A percentile compares a stretch with the other conserved stretches of the same genome.
Evolutionary conservation across 805 yeast species (phyloP).

Genomic region (Candida ponderosae): DNA sequence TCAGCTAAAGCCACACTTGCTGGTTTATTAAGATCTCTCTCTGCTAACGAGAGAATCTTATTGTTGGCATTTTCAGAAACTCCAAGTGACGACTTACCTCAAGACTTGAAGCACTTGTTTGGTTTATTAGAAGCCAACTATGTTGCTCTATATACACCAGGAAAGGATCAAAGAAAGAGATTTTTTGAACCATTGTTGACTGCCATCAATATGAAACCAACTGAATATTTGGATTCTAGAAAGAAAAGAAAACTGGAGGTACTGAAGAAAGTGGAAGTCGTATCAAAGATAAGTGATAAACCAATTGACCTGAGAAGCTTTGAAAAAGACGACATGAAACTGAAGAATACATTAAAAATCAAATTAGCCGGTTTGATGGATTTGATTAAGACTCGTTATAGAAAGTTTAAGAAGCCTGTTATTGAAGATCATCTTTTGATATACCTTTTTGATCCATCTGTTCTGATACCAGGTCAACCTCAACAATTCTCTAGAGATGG

Average conservation of each 20-base stretch:
- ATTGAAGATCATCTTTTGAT: constrained; percentile 69
- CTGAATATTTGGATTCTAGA: constrained; percentile 58
- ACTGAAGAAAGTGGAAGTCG: constrained; percentile 31
- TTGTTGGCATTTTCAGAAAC: constrained; percentile 65
- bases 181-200: constrained; percentile 50
- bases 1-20: constrained; percentile 67
- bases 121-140: constrained; percentile 45
- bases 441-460: constrained; percentile 67
- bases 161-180: constrained; percentile 34
- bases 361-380: constrained; percentile 88
- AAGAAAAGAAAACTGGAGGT: constrained; percentile 23
- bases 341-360: constrained; percentile 79
- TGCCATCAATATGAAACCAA: constrained; percentile 61
- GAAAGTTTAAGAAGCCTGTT: constrained; percentile 83
- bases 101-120: constrained; percentile 46
- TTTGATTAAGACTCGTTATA: constrained; percentile 75
- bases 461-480: constrained; percentile 14
- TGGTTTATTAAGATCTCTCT: constrained; percentile 59
- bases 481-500: constrained; percentile 44
- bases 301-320: constrained; percentile 35
- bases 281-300: constrained; percentile 26
- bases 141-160: constrained; percentile 37
- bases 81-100: constrained; percentile 29
- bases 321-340: constrained; percentile 62
- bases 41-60: constrained; percentile 65